phyloP scores from a whole-genome alignment of 2,329 filamentous ascomycete species.

The Fusarium guadeloupense region DNA sequence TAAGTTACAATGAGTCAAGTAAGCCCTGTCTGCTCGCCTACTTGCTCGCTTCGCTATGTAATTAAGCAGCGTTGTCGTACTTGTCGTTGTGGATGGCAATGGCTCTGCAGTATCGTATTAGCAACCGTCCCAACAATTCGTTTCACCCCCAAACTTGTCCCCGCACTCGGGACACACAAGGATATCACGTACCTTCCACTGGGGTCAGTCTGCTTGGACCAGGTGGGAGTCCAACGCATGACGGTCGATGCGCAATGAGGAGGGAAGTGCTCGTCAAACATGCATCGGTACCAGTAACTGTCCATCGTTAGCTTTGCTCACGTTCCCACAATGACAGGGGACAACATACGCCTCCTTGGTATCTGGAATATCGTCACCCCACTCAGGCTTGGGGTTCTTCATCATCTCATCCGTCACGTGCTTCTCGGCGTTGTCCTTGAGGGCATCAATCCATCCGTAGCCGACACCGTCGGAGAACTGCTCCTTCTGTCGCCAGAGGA shows the following conservation, averaged over 20 bases:
- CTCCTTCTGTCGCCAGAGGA: slow-evolving; percentile 98
- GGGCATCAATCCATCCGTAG: slow-evolving; percentile 97
- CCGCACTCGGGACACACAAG: background rate
- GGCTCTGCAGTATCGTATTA: slow-evolving; percentile 62
- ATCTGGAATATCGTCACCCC: slow-evolving; percentile 91
- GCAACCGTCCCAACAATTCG: background rate
- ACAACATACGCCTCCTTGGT: slow-evolving; percentile 87
- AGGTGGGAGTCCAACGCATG: slow-evolving; percentile 95
- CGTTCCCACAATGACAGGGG: background rate
- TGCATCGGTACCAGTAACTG: slow-evolving; percentile 94
- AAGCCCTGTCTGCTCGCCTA: slow-evolving; percentile 17
- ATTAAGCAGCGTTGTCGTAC: slow-evolving; percentile 65
- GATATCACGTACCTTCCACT: slow-evolving; percentile 76
- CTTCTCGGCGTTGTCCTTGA: slow-evolving; percentile 92
- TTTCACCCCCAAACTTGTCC: background rate
- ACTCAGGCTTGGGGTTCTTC: slow-evolving; percentile 97
- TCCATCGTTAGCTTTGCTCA: slow-evolving; percentile 38
- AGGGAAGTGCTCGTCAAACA: slow-evolving; percentile 99
- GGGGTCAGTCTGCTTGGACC: slow-evolving; percentile 95
- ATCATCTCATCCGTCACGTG: slow-evolving; percentile 97
- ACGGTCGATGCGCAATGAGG: slow-evolving; percentile 90
- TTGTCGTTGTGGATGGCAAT: slow-evolving; percentile 80
- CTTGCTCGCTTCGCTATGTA: slow-evolving; percentile 30
- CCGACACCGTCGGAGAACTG: slow-evolving; percentile 99
- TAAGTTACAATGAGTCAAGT: slow-evolving; percentile 39